These are phyloP conservation scores for Macaranga tanarius DNA, from an alignment of 441 rosid genomes.

Conservation along the genomic window DNA sequence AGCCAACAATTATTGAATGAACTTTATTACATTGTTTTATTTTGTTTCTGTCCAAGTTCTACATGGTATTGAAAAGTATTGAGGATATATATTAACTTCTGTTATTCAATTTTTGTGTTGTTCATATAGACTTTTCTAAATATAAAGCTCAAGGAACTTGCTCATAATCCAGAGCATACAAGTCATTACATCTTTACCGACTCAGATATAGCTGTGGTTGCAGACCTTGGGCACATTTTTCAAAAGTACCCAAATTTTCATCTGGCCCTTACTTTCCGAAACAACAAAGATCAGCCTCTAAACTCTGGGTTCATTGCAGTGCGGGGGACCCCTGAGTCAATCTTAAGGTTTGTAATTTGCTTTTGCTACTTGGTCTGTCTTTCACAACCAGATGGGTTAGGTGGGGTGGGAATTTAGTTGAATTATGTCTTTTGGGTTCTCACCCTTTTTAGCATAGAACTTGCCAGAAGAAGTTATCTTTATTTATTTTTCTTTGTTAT, in stretches of 20 bases:
- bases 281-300: conserved; percentile 90
- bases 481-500: too few relatives aligned
- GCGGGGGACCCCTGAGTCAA: conserved; percentile 76
- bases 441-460: neutral
- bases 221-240: conserved; percentile 63
- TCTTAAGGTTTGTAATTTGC: conserved; percentile 51
- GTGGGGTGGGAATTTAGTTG: neutral
- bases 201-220: conserved; percentile 83
- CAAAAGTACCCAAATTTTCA: conserved; percentile 57
- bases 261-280: conserved; percentile 86
- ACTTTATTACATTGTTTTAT: neutral
- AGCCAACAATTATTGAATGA: neutral
- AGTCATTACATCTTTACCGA: conserved; percentile 83
- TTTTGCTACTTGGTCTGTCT: neutral
- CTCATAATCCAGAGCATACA: conserved; percentile 31
- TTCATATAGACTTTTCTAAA: conserved; percentile 63
- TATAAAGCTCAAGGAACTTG: conserved; percentile 49
- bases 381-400: neutral
- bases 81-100: neutral
- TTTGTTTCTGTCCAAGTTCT: neutral
- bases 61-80: neutral
- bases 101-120: conserved; percentile 16
- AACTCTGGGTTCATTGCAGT: conserved; percentile 95
- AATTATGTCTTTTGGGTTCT: neutral
- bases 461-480: neutral